Evolutionary conservation across 2,329 filamentous ascomycete species (phyloP), one percentile per base, ranked within the genome.

Genomic region (Aspergillus awamori): DNA sequence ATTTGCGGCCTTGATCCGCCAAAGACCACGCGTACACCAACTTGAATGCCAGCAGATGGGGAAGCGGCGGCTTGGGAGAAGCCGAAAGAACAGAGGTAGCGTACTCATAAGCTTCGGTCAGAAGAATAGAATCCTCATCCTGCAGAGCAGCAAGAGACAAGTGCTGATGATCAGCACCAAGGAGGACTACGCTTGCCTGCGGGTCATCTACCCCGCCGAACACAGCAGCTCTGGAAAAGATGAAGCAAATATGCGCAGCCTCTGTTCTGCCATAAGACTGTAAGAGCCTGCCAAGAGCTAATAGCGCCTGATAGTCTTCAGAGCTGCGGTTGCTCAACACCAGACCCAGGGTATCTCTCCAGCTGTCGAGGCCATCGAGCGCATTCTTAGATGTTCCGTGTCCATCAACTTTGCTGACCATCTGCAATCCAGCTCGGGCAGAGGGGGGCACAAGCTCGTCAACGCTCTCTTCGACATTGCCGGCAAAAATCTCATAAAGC

Each of bases 101-200:
- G 74, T 92, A 98, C 74, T 99, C 95, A 70, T 96, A 98, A 0
- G 97, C 87, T 75, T 99, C 95, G 45, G 92, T 98, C n/a, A 99
- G 84, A 54, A 97, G 82, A n/a, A 97, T 86, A 4, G 92, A 86
- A 72, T 98, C 93, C 6, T 91, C 84, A 69, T 98, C 93, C 65
- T 89, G 87, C 57, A 88, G 88, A 64, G 93, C 89, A 54, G 91
- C 87, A 55, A 89, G 85, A 6, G 87, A 84, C 62, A 89, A 85
- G 52, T 85, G 86, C 61, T 86, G 84, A 75, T 96, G 92, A 73
- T 98, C 91, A 13, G 89, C 89, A 15, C 95, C 94, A 22, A 99
- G 82, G 7, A 98, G 85, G 5, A 95, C 90, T 67, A 98, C 89
- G 69, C 89, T 87, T 3, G 89, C 85, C 49, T 87, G 86, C 0